Base-by-base conservation (phyloP, 495 filamentous ascomycete genomes). In the Bacidia gigantensis region DNA sequence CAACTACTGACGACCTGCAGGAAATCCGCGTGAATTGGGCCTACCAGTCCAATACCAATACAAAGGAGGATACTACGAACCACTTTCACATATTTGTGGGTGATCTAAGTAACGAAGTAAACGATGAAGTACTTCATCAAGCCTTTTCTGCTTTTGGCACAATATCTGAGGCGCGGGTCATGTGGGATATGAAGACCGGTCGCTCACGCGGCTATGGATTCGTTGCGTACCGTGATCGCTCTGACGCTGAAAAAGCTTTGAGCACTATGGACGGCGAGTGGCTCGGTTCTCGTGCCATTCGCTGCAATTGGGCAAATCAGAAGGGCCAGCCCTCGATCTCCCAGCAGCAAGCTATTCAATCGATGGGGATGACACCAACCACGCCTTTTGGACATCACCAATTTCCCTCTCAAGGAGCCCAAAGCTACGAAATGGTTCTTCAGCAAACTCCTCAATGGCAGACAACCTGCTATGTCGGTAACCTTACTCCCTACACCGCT, bases 181-280 rank as follows among this genome's bases (percentile, higher is more conserved):
- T 99, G 92, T 99, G 92, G 92, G 92, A 99, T 64, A 99, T 99
- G 92, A 99, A 99, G 76, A 99, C 92, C 39, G 92, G 92, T 53
- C 84, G 92, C 51, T 97, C 92, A 46, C 85, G 92, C 57, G 92
- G 92, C 46, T 99, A 99, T 61, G 92, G 92, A 3, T 99, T 99
- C 59, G 92, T 99, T 54, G 93, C 92, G 41, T 99, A 95, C 79
- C 83, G 92, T 52, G 92, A 99, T 20, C 88, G 89, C 47, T 70
- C 75, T 1, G 93, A 99, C 62, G 92, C 92, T 14, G 93, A 99
- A 67, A 94, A 96, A 69, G 92, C 92, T 1, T 69, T 99, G 57
- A 93, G 80, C 67, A 86, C 89, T 46, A 99, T 97, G 92, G 92
- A 99, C 64, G 90, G 93, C 50, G 93, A 99, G 76, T 99, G 92